Evolutionary conservation across 139 green algal genomes (phyloP).

Genomic region (Auxenochlorella pyrenoidosa): DNA sequence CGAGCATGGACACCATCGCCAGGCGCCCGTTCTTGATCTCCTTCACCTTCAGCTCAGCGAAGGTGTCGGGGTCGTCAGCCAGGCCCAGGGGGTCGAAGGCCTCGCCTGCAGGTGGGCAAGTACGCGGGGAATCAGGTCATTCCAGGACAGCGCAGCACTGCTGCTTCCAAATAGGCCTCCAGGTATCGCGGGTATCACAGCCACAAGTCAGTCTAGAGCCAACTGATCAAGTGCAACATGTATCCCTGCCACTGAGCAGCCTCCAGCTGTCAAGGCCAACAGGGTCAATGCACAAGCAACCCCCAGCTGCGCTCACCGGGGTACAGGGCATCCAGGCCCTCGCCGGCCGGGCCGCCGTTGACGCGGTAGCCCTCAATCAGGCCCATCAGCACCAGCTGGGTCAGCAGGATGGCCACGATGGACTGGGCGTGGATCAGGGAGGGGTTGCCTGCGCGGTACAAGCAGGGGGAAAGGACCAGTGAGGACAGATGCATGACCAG

Average conservation of each 20-base stretch:
- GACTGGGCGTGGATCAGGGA: slow-evolving; percentile 81
- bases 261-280: no score
- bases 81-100: slow-evolving; percentile 95
- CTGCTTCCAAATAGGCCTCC: no score
- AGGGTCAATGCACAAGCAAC: no score
- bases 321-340: slow-evolving; percentile 86
- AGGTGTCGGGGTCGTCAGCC: slow-evolving; percentile 92
- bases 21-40: slow-evolving; percentile 95
- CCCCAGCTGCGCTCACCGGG: slow-evolving; percentile 65
- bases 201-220: no score
- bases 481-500: slow-evolving; percentile 64
- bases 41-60: slow-evolving; percentile 88
- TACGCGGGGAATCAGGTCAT: slow-evolving; percentile 63
- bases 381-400: slow-evolving; percentile 75
- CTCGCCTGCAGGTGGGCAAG: slow-evolving; percentile 72
- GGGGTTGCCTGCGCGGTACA: slow-evolving; percentile 57
- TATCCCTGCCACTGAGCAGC: no score
- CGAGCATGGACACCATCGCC: slow-evolving; percentile 89
- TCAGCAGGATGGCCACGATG: slow-evolving; percentile 77
- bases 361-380: slow-evolving; percentile 88
- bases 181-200: no score
- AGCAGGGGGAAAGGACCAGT: no score
- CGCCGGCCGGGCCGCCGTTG: slow-evolving; percentile 78
- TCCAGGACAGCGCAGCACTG: no score
- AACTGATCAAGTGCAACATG: no score